Base-by-base conservation (phyloP, 495 filamentous ascomycete species). In the Aspergillus biplanus region DNA sequence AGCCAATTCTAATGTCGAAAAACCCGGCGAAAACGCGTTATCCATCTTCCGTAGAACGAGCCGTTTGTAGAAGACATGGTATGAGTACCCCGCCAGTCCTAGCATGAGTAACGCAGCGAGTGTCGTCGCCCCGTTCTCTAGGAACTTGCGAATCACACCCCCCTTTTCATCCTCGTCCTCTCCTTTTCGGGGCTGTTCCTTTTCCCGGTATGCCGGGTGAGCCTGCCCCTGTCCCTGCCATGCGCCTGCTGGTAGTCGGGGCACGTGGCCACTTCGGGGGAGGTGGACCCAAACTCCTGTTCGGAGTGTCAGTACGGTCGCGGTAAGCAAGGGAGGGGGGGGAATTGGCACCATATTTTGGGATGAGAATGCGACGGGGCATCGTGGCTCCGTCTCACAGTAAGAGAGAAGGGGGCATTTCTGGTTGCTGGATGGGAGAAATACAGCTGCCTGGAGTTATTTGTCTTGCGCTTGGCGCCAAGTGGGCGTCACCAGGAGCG, bases 1-100 rank as follows among this genome's bases (percentile, higher is more conserved):
- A 6, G 92, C 92, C 12, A 96, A 75, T 32, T 89, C 90, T 11
- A 96, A 78, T 0, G 92, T 89, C 0, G 92, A 92, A 70, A 96
- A 92, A 1, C 92, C 92, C 7, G 88, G 88, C 44, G 85, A 78
- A 71, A 96, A 96, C 37, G 92, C 92, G 58, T 90, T 85, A 62
- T 90, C 84, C 71, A 96, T 93, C 71, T 96, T 96, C 58, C 85
- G 69, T 2, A 94, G 67, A 0, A 66, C 59, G 31, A 66, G 64
- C 7, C 49, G 47, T 16, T 66, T 66, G 47, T 66, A 66, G 35
- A 87, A 89, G 34, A 67, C 61, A 33, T 92, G 91, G 73, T 93
- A 94, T 39, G 76, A 78, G 68, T 91, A 96, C n/a, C 90, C 92
- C 11, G 89, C 89, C 0, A 87, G 16, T 0, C 57, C 65, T n/a